phyloP scores from a whole-genome alignment of 2,329 filamentous ascomycete species.

The Sporothrix protearum region DNA sequence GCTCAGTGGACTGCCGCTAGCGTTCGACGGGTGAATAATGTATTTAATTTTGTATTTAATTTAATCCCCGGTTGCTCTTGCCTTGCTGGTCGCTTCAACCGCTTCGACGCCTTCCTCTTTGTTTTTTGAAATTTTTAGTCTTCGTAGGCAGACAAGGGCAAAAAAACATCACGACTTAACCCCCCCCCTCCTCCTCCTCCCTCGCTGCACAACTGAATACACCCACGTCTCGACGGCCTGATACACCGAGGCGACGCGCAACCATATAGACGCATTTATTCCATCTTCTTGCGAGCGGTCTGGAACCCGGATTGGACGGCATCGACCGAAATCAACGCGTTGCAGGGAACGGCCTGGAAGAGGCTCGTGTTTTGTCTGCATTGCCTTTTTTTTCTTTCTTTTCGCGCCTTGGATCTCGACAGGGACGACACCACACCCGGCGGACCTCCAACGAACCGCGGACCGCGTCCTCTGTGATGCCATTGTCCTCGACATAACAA shows the following conservation, averaged over 20 bases:
- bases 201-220: conserved; percentile 10
- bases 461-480: neutral
- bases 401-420: too few relatives aligned
- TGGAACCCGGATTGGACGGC: conserved; percentile 9
- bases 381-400: neutral
- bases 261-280: neutral
- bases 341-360: conserved; percentile 16
- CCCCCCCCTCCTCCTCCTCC: conserved; percentile 9
- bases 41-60: conserved; percentile 21
- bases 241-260: neutral
- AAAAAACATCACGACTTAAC: conserved; percentile 15
- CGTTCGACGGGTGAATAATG: conserved; percentile 8
- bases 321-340: neutral
- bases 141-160: conserved; percentile 12
- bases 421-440: neutral
- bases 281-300: neutral
- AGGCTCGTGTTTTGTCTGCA: conserved; percentile 10
- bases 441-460: too few relatives aligned
- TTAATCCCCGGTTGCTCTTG: conserved; percentile 11
- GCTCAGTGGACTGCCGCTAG: conserved; percentile 23
- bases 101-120: conserved; percentile 17
- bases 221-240: neutral
- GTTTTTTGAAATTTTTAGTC: conserved; percentile 24
- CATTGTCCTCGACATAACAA: neutral
- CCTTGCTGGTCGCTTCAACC: neutral